phyloP scores from a whole-genome alignment of 2,329 filamentous ascomycete genomes.

The Aspergillus pseudotamarii region DNA sequence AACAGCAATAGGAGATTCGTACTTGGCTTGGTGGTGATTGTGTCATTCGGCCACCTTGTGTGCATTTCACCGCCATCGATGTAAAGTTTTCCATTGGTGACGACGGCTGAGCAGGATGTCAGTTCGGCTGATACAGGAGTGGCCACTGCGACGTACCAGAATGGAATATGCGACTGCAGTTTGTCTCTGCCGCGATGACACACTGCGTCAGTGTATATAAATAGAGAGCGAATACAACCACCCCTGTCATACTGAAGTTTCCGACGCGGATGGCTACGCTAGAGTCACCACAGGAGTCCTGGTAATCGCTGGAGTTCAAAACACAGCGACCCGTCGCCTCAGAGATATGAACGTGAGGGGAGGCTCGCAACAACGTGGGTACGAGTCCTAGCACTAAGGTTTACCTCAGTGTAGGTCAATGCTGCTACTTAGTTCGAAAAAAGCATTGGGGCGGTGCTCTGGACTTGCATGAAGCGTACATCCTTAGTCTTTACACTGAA shows the following conservation, averaged over 20 bases:
- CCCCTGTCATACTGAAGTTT: not conserved
- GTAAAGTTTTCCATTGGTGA: slow-evolving; percentile 10
- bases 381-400: not conserved
- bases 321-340: not conserved
- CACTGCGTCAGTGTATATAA: not conserved
- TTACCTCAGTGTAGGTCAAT: not conserved
- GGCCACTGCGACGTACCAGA: not conserved
- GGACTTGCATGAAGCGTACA: no score
- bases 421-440: not conserved
- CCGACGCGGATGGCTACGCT: not conserved
- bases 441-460: not conserved
- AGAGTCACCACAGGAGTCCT: not conserved
- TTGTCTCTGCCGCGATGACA: not conserved
- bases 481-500: not conserved
- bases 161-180: slow-evolving; percentile 6
- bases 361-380: not conserved
- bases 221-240: not conserved
- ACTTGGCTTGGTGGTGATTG: slow-evolving; percentile 5
- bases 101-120: not conserved
- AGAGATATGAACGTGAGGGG: not conserved
- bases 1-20: not conserved
- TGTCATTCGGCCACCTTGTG: not conserved
- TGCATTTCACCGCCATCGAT: slow-evolving; percentile 13
- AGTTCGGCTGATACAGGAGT: not conserved
- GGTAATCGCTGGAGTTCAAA: not conserved